phyloP scores from a whole-genome alignment of 768 basidiomycete species.

The Mycena epipterygia region DNA sequence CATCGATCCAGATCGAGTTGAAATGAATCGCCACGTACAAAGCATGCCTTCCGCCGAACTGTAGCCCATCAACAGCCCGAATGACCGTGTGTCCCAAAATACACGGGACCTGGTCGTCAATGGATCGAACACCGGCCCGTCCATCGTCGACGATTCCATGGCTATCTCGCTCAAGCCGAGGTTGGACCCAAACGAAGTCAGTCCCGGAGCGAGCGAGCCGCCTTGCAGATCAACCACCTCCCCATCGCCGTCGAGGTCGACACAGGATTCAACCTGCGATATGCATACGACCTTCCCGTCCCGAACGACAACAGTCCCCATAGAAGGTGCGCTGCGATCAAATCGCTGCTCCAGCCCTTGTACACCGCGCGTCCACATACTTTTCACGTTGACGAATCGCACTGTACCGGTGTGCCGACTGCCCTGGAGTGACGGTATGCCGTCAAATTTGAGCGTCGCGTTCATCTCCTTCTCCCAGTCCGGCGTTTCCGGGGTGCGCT shows the following conservation, averaged over 20 bases:
- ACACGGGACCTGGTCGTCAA: conserved; percentile 44
- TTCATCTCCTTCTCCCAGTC: conserved; percentile 73
- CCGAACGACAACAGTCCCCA: neutral
- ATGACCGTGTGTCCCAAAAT: conserved; percentile 59
- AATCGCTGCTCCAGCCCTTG: neutral
- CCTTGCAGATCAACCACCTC: conserved; percentile 69
- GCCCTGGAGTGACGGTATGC: conserved; percentile 72
- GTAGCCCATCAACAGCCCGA: conserved; percentile 74
- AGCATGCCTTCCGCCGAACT: conserved; percentile 65
- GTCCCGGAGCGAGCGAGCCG: conserved; percentile 71
- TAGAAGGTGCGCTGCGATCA: neutral
- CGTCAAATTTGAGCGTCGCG: conserved; percentile 70
- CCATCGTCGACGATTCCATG: conserved; percentile 72
- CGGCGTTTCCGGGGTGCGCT: conserved; percentile 65
- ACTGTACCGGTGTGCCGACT: neutral
- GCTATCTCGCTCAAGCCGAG: conserved; percentile 80
- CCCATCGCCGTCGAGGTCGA: neutral
- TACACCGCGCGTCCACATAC: neutral
- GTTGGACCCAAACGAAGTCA: conserved; percentile 72
- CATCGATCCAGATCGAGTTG: neutral
- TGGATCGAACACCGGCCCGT: conserved; percentile 72
- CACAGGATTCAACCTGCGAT: neutral
- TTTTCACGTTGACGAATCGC: neutral
- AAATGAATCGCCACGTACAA: conserved; percentile 51
- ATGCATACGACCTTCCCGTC: neutral